Percentiles rank a stretch among this genome's conserved stretches.
Evolutionary conservation across 2,329 filamentous ascomycete species (phyloP).

Genomic region (Aphanoascus verrucosus): DNA sequence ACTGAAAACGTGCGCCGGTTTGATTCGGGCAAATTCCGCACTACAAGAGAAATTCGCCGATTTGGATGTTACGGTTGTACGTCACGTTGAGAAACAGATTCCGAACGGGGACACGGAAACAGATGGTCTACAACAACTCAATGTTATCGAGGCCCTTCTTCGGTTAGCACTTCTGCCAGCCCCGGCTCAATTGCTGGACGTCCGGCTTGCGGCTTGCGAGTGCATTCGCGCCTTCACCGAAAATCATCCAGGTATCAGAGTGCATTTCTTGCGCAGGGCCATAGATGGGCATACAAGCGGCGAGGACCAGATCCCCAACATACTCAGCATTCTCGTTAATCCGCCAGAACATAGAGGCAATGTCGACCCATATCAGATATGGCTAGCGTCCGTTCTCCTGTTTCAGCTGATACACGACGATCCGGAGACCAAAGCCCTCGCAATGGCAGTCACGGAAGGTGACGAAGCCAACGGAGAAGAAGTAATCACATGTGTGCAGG

Average conservation of each 20-base stretch:
- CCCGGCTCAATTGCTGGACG: conserved; percentile 58
- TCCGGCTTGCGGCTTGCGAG: conserved; percentile 74
- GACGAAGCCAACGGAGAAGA: conserved; percentile 85
- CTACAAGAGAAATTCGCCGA: conserved; percentile 87
- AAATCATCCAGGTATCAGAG: conserved; percentile 66
- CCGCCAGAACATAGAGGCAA: conserved; percentile 51
- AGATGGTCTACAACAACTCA: conserved; percentile 54
- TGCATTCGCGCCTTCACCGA: conserved; percentile 89
- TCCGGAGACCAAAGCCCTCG: conserved; percentile 62
- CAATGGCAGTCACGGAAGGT: conserved; percentile 77
- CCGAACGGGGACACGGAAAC: conserved; percentile 27
- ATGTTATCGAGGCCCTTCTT: conserved; percentile 87
- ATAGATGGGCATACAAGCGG: conserved; percentile 76
- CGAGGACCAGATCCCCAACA: conserved; percentile 74
- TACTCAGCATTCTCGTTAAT: conserved; percentile 68
- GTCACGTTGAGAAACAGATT: conserved; percentile 22
- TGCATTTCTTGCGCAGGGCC: conserved; percentile 77
- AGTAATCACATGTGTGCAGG: conserved; percentile 87
- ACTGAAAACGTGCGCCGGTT: conserved; percentile 71
- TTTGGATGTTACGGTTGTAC: conserved; percentile 51
- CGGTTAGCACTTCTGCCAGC: conserved; percentile 66
- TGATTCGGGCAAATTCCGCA: conserved; percentile 67
- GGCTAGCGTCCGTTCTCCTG: conserved; percentile 79
- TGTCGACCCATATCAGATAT: conserved; percentile 72
- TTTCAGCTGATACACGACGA: conserved; percentile 80